Evolutionary conservation across 1,139 yeast genomes (phyloP), one percentile per base, ranked within the genome.

Genomic region (Geotrichum europaeum): DNA sequence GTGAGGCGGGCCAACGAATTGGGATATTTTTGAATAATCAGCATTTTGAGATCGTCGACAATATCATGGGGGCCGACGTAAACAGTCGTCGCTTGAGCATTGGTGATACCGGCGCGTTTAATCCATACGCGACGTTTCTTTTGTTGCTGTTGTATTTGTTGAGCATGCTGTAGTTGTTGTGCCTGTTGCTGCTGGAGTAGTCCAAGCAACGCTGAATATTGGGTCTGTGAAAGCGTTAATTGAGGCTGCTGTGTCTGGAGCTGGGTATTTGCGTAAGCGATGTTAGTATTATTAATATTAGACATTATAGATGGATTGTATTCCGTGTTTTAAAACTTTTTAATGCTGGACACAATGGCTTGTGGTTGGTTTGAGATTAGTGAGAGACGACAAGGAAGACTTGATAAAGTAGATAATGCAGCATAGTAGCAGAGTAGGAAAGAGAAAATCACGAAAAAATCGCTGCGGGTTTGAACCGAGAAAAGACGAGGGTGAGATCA

Each of bases 41-140:
- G 78, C 28, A 79, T 75, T 68, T 89, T 89, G 67, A 89, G 76
- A 70, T 89, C 96, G 70, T 89, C 96, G 4, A 57, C 45, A 20
- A 89, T 76, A 66, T 86, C 89, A 32, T 64, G 64, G 28, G 81
- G 81, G 32, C 76, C 75, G 1, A 86, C 84, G 60, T 77, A 70
- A 3, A 89, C 75, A 0, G 95, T 84, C 0, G 96, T 89, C 4
- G 96, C 87, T 18, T 45, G 47, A 30, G 51, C 43, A 22, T 54
- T 47, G n/a, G 18, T 5, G 3, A 86, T 83, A 45, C 78, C 78
- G 0, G 79, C 78, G 55, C 83, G 76, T 62, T 76, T 80, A 10
- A 88, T 84, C 96, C 96, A 88, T 0, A 87, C 80, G 60, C 95
- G 66, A 7, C 73, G 65, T 6, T 58, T 55, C 10, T 20, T 50